Conservation (phyloP, 768 basidiomycete genomes). For the Trametes villosa region DNA sequence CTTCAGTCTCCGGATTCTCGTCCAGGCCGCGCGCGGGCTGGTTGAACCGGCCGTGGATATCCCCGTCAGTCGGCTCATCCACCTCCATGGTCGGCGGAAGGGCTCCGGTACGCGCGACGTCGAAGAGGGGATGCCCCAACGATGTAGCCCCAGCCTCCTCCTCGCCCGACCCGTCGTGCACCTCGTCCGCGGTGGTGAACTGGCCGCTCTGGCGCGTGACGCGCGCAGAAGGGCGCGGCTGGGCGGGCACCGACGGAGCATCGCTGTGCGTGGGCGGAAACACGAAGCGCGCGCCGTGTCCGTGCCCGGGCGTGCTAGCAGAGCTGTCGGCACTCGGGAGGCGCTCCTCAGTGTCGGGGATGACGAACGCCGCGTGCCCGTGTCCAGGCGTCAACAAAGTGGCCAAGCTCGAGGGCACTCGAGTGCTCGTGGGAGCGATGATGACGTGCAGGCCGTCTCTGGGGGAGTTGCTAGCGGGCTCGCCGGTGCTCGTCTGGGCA, state of each 20-base stretch:
- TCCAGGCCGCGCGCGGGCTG: background rate
- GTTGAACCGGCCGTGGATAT: constrained; percentile 9
- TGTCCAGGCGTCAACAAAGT: background rate
- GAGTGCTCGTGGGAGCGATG: background rate
- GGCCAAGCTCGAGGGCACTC: background rate
- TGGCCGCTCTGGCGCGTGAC: constrained; percentile 3
- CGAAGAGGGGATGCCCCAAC: background rate
- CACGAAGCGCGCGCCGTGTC: background rate
- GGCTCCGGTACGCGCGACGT: background rate
- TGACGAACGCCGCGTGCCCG: background rate
- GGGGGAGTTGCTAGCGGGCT: background rate
- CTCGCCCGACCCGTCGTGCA: background rate
- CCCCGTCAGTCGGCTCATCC: constrained; percentile 3
- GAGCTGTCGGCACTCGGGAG: background rate
- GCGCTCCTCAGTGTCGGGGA: background rate
- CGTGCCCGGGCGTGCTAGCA: background rate
- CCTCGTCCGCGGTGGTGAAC: constrained; percentile 9
- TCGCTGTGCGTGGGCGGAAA: no score
- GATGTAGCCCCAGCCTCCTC: background rate
- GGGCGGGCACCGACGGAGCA: background rate
- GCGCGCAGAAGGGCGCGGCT: constrained; percentile 10
- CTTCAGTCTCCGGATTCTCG: background rate
- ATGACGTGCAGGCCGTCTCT: background rate
- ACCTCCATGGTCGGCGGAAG: constrained; percentile 3
- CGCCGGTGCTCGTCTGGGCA: background rate